These are phyloP conservation scores for Leccinum fuscescens DNA, from an alignment of 1,284 basidiomycete genomes.

Conservation along the genomic window DNA sequence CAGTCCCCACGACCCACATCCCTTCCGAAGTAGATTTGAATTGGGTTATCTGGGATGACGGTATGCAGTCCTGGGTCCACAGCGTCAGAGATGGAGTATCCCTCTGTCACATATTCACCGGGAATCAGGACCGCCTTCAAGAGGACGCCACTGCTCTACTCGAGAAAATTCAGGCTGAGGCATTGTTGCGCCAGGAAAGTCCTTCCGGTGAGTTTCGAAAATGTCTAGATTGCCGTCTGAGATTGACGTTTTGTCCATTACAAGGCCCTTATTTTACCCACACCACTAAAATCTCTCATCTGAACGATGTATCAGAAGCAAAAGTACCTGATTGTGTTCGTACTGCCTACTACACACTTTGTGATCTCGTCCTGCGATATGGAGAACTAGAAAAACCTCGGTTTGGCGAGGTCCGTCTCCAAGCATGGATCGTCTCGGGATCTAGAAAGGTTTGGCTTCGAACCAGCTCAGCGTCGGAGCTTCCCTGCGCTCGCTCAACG, in stretches of 20 bases:
- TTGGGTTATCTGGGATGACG: conserved; percentile 24
- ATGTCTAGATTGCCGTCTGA: background rate
- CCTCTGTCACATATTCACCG: conserved; percentile 41
- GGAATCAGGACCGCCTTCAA: conserved; percentile 37
- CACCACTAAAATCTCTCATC: conserved; percentile 14
- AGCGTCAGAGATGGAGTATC: conserved; percentile 19
- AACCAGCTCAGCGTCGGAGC: no score
- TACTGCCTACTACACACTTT: conserved; percentile 24
- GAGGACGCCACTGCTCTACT: conserved; percentile 33
- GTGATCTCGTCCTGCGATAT: conserved; percentile 24
- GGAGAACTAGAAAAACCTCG: conserved; percentile 17
- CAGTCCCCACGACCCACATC: conserved; percentile 17
- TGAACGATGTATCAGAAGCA: conserved; percentile 8
- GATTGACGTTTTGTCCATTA: conserved; percentile 2
- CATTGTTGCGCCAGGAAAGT: conserved; percentile 29
- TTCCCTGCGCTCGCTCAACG: no score
- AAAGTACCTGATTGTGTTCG: conserved; percentile 30
- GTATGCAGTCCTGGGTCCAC: conserved; percentile 34
- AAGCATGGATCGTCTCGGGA: no score
- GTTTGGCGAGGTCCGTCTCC: conserved; percentile 28
- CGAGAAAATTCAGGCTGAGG: conserved; percentile 32
- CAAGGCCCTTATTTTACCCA: conserved; percentile 33
- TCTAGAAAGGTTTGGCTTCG: no score
- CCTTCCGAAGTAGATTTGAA: conserved; percentile 23
- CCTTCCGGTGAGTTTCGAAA: conserved; percentile 22